Base-by-base conservation (phyloP, 2,329 filamentous ascomycete species). In the Stagonosporopsis chrysanthemi region DNA sequence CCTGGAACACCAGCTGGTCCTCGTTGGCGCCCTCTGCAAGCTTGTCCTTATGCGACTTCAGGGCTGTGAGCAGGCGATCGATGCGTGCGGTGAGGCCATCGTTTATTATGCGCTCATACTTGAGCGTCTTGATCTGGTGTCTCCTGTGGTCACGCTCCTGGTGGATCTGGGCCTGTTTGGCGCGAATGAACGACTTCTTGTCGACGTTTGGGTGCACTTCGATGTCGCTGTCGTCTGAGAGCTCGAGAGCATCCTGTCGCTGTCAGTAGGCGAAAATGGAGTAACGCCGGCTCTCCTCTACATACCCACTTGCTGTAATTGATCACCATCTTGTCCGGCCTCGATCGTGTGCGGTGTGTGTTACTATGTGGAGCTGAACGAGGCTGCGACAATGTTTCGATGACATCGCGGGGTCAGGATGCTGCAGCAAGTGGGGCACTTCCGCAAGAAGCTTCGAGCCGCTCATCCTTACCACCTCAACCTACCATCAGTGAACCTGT, bases 161-260 rank as follows among this genome's bases (percentile, higher is more conserved):
- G 77, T 99, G 95, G 70, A 99, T 99, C 80, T 99, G 93, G 69
- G 88, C 90, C 81, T 98, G 95, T 80, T 99, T 99, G 64, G 95
- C 96, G 65, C 94, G 91, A 77, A 99, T 99, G 79, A 99, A 99
- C 60, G 94, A 98, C 48, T 90, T 87, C 79, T 99, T 99, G 81
- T 99, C 95, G 75, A 99, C 95, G 75, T 99, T 99, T 59, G 95
- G 95, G 78, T 99, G 95, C 48, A 98, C 95, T 80, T 99, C 95
- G 70, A 99, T 89, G 73, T 99, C 95, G 48, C 92, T 97, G 79
- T 99, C 95, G 79, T 99, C 95, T 72, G 92, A 97, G 74, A 99
- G 88, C 87, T 99, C 95, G 73, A 99, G 86, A 58, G 90, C 89
- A 76, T 98, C 90, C 88, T 91, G 59, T 26, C 31, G 29, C 17